Evolutionary conservation across 176 grass and related monocot species (phyloP).

Genomic region (Lolium rigidum): DNA sequence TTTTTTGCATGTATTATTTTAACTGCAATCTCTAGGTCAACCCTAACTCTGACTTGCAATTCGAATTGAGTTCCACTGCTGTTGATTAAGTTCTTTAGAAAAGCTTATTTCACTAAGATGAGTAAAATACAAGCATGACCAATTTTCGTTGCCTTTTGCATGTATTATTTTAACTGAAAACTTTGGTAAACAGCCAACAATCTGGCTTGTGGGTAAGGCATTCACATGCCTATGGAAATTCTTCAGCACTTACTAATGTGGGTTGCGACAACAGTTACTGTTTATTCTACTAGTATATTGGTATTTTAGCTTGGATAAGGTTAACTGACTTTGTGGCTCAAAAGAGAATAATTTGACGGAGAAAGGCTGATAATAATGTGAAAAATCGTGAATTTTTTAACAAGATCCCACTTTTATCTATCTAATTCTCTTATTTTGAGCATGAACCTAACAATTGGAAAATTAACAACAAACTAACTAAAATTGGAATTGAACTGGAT

Average conservation of each 20-base stretch:
- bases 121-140: not conserved
- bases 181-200: not conserved
- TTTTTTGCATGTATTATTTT: slow-evolving; percentile 28
- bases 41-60: not conserved
- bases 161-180: slow-evolving; percentile 28
- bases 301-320: slow-evolving; percentile 7
- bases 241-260: not conserved
- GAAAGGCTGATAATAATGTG: not conserved
- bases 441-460: not conserved
- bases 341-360: not conserved
- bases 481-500: not conserved
- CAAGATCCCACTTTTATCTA: not conserved
- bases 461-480: slow-evolving; percentile 1
- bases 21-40: not conserved
- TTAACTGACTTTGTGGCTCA: not conserved
- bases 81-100: slow-evolving; percentile 1
- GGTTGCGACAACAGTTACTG: slow-evolving; percentile 12
- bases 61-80: not conserved
- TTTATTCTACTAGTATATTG: slow-evolving; percentile 24
- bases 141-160: not conserved
- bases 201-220: not conserved
- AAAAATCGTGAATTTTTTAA: not conserved
- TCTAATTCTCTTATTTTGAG: no score
- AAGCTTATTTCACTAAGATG: not conserved
- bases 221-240: not conserved